phyloP scores from a whole-genome alignment of 176 grass and related monocot genomes.

The Microstegium vimineum region DNA sequence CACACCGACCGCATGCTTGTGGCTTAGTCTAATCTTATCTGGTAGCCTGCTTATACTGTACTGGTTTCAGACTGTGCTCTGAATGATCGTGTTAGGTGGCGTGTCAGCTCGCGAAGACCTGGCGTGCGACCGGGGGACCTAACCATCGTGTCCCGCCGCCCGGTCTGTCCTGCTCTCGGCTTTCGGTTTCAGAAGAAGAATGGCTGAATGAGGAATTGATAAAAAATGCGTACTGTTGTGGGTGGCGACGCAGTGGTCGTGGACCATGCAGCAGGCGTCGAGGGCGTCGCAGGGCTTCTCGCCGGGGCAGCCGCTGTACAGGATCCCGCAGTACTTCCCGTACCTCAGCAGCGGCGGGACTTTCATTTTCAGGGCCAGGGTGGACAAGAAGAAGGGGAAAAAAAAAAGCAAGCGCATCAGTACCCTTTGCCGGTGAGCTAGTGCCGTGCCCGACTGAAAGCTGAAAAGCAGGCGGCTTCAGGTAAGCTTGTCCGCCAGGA shows the following conservation, averaged over 20 bases:
- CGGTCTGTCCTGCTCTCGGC: too few species aligned
- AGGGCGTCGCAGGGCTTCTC: constrained; percentile 94
- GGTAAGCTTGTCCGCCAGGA: not conserved
- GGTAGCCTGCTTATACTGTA: not conserved
- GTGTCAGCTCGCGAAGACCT: constrained; percentile 9
- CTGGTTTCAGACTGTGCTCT: not conserved
- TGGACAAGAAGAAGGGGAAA: not conserved
- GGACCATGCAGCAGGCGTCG: constrained; percentile 90
- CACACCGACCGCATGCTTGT: not conserved
- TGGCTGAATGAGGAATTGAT: not conserved
- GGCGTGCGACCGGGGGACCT: not conserved
- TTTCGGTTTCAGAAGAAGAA: not conserved
- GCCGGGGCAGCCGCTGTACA: constrained; percentile 85
- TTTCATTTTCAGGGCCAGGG: constrained; percentile 30
- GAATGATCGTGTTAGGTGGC: constrained; percentile 16
- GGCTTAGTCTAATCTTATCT: not conserved
- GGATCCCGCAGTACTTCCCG: constrained; percentile 88
- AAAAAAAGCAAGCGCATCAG: constrained; percentile 15
- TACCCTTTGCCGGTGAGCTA: not conserved
- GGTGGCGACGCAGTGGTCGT: constrained; percentile 75
- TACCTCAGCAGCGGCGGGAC: constrained; percentile 76
- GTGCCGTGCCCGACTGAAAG: not conserved
- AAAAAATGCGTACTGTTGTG: constrained; percentile 43
- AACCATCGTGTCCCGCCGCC: too few species aligned
- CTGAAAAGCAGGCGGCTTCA: not conserved